Conservation (phyloP, 176 grass and related monocot species). For the Carex littledalei region DNA sequence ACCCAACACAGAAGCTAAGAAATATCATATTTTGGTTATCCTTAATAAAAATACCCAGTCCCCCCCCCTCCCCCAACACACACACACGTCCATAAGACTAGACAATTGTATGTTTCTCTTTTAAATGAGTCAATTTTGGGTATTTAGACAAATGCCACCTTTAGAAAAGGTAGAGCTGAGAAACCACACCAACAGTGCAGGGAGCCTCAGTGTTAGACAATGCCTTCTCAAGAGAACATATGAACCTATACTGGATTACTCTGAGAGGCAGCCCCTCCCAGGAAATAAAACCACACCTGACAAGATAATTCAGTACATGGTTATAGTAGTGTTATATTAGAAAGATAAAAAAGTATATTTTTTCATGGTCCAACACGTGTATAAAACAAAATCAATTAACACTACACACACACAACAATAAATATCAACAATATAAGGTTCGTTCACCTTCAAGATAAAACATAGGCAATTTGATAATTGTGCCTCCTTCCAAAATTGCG, state of each 20-base stretch:
- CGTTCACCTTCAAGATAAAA: conserved; percentile 69
- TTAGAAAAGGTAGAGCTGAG: conserved; percentile 6
- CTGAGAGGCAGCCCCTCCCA: conserved; percentile 81
- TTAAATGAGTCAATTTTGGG: neutral
- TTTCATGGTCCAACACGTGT: neutral
- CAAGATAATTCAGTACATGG: conserved; percentile 11
- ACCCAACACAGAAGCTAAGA: neutral
- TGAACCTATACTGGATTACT: conserved; percentile 61
- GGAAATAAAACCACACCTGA: conserved; percentile 93
- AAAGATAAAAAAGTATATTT: conserved; percentile 1
- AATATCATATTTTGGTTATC: neutral
- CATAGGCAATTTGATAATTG: conserved; percentile 63
- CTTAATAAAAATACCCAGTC: neutral
- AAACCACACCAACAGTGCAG: conserved; percentile 82
- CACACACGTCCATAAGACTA: neutral
- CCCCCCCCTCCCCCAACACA: neutral
- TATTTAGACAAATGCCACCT: neutral
- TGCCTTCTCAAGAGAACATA: conserved; percentile 69
- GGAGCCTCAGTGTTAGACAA: conserved; percentile 58
- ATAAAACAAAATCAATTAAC: neutral
- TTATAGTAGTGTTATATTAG: conserved; percentile 8
- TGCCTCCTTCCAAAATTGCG: conserved; percentile 57
- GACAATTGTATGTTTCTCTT: no score
- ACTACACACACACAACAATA: neutral
- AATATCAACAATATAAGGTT: conserved; percentile 23